Evolutionary conservation across 2,329 filamentous ascomycete species (phyloP), one percentile per base, ranked within the genome.

Genomic region (Sarocladium brachiariae): DNA sequence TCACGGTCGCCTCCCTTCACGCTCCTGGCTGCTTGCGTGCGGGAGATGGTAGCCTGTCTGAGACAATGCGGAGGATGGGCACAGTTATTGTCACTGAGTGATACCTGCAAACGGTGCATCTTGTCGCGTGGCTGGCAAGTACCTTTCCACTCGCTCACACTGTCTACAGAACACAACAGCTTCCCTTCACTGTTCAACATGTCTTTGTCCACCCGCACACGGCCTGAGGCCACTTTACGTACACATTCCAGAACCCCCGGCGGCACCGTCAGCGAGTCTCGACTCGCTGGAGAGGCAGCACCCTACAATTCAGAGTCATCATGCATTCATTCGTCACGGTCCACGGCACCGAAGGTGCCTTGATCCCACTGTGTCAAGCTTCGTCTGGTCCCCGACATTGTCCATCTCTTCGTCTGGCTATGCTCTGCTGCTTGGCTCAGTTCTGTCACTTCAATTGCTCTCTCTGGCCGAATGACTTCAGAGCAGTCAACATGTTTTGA

Each of bases 101-200:
- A 52, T 53, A 55, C 51, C 51, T 50, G 41, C 41, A 50, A 51
- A 35, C 45, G 46, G 52, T 50, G 52, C 47, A 50, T 47, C 50
- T 38, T 41, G 35, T 35, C 49, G 51, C 51, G 43, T 51, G 51
- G 49, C 21, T 46, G 31, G 46, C 35, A 35, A 38, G 51, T 54
- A 47, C 25, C 43, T 25, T 19, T 33, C 27, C 43, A 30, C 27
- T 31, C 25, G 3, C 43, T 14, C 43, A 10, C 16, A 14, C 24
- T 27, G 27, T 23, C 21, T 25, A 8, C n/a, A n/a, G n/a, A n/a
- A n/a, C n/a, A n/a, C n/a, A n/a, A n/a, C n/a, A n/a, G n/a, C n/a
- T n/a, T n/a, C n/a, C n/a, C n/a, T n/a, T n/a, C n/a, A n/a, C n/a
- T n/a, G n/a, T n/a, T n/a, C n/a, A n/a, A n/a, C n/a, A n/a, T 18